phyloP scores from a whole-genome alignment of 148 eudicot species.

The Vaccinium vitisidaea region DNA sequence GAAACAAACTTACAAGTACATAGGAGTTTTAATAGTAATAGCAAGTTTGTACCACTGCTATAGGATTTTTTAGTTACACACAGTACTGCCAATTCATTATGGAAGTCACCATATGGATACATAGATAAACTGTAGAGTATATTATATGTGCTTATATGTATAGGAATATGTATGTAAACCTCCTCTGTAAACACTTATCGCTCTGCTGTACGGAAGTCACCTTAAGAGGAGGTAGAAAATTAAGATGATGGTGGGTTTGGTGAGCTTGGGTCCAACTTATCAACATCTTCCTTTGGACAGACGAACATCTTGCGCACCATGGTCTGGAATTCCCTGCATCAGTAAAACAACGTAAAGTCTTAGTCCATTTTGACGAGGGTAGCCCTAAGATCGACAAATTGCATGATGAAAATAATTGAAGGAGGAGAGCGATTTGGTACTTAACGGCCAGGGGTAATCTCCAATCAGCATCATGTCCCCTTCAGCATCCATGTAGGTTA shows the following conservation, averaged over 20 bases:
- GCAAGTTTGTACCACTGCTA: not conserved
- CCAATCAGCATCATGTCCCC: constrained; percentile 19
- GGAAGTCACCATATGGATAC: not conserved
- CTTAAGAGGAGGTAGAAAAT: not conserved
- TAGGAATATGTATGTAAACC: not conserved
- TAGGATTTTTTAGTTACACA: not conserved
- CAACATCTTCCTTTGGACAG: constrained; percentile 22
- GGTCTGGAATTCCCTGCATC: constrained; percentile 19
- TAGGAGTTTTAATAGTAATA: not conserved
- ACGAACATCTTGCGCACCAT: constrained; percentile 20
- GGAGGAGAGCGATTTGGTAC: constrained; percentile 7
- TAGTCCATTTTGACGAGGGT: not conserved
- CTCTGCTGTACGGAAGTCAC: not conserved
- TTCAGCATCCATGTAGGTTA: constrained; percentile 18
- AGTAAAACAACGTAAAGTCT: not conserved
- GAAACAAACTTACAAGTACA: not conserved
- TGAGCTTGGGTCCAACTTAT: constrained; percentile 13
- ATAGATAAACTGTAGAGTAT: not conserved
- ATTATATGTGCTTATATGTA: not conserved
- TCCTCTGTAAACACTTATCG: not conserved
- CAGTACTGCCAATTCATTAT: not conserved
- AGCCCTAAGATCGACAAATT: not conserved
- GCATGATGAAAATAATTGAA: not conserved
- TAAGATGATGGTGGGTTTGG: not conserved
- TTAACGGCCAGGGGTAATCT: constrained; percentile 20